Conservation (phyloP, 208 protist genomes). For the Balamuthia mandrillaris region DNA sequence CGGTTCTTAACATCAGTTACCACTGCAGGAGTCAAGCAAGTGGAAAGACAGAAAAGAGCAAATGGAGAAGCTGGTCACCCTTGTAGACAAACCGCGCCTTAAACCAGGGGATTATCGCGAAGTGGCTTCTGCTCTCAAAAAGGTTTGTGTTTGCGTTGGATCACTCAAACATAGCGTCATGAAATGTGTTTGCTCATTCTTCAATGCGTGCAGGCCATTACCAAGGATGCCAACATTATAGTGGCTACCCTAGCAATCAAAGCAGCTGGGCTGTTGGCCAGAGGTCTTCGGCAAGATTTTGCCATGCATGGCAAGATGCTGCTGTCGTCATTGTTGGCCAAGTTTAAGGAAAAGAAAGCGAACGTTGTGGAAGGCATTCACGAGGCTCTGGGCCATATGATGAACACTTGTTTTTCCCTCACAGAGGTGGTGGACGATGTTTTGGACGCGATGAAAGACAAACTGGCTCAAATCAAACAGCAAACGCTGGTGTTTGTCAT, state of each 20-base stretch:
- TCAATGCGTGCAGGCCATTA: neutral
- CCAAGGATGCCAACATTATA: conserved; percentile 47
- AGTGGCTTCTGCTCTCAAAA: conserved; percentile 38
- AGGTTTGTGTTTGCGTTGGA: neutral
- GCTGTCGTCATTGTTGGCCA: conserved; percentile 14
- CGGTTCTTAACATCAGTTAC: neutral
- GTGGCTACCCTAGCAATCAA: conserved; percentile 31
- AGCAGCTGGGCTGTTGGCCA: conserved; percentile 11
- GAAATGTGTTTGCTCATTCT: neutral
- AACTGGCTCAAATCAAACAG: neutral
- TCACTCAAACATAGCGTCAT: neutral
- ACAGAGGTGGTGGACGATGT: neutral
- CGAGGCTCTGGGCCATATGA: conserved; percentile 14
- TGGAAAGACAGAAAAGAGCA: conserved; percentile 55
- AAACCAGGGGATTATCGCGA: conserved; percentile 40
- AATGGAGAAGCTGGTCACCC: conserved; percentile 15
- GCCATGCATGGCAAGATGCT: neutral
- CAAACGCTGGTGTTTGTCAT: conserved; percentile 20
- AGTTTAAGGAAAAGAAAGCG: conserved; percentile 60
- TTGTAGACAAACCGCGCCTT: conserved; percentile 21
- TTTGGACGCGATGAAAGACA: neutral
- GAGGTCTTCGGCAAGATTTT: conserved; percentile 39
- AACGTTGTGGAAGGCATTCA: conserved; percentile 42
- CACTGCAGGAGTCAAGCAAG: conserved; percentile 10
- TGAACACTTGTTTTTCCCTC: neutral